Conservation (phyloP, 2,329 filamentous ascomycete genomes). For the Clonostachys chloroleuca region DNA sequence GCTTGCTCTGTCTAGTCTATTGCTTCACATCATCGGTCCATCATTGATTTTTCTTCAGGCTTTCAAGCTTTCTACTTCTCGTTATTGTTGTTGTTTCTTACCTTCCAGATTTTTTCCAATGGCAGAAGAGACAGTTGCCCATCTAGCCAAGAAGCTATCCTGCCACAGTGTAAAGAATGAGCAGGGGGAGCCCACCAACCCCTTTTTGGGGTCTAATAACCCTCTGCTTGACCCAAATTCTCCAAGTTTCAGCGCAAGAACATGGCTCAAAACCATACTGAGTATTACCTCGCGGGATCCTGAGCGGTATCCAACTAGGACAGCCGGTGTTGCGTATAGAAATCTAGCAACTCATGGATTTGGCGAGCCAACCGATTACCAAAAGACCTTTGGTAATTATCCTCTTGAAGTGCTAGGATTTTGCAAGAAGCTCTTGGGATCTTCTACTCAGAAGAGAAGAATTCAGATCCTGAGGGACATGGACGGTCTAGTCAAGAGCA, state of each 20-base stretch:
- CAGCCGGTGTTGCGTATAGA: constrained; percentile 31
- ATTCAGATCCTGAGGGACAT: constrained; percentile 45
- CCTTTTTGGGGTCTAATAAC: too few species aligned
- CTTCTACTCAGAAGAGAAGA: constrained; percentile 5
- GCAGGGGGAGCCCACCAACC: too few species aligned
- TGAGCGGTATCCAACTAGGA: constrained; percentile 15
- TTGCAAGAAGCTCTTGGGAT: constrained; percentile 16
- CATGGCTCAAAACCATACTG: constrained; percentile 22
- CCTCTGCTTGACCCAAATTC: constrained; percentile 24
- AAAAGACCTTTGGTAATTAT: constrained; percentile 33
- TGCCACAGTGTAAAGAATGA: too few species aligned
- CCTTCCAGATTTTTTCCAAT: too few species aligned
- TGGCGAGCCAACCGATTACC: constrained; percentile 32
- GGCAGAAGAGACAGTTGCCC: too few species aligned
- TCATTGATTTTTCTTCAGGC: too few species aligned
- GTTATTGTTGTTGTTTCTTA: too few species aligned
- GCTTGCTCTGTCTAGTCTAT: too few species aligned
- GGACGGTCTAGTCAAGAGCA: constrained; percentile 46
- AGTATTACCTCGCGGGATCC: constrained; percentile 11
- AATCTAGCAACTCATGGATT: constrained; percentile 37
- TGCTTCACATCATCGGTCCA: too few species aligned
- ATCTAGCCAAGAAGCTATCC: too few species aligned
- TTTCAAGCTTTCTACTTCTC: too few species aligned
- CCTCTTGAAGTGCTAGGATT: constrained; percentile 12
- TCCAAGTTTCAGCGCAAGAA: constrained; percentile 43